phyloP scores from a whole-genome alignment of 2,329 filamentous ascomycete genomes.

The Simplicillium sp. region DNA sequence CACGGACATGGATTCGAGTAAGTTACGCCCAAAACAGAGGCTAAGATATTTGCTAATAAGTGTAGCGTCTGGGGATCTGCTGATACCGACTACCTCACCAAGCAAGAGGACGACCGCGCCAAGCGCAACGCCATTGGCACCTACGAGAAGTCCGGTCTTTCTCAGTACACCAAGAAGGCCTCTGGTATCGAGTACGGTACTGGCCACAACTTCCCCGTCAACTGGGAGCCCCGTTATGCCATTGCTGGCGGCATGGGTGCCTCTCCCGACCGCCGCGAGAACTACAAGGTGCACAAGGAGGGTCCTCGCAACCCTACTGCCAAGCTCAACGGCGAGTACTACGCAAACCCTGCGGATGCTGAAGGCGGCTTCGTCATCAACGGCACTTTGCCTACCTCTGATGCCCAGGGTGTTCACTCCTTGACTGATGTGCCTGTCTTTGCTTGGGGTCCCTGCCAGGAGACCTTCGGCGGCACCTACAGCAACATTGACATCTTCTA shows the following conservation, averaged over 20 bases:
- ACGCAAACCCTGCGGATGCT: constrained; percentile 59
- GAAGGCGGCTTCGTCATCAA: constrained; percentile 62
- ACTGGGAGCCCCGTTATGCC: constrained; percentile 79
- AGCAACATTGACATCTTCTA: constrained; percentile 67
- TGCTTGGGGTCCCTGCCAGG: constrained; percentile 69
- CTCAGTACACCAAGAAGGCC: constrained; percentile 58
- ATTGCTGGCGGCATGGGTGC: constrained; percentile 65
- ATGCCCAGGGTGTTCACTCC: constrained; percentile 63
- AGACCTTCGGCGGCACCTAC: constrained; percentile 63
- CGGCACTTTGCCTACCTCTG: constrained; percentile 57
- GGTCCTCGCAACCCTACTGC: constrained; percentile 54
- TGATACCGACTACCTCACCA: constrained; percentile 67
- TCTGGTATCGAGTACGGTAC: constrained; percentile 59
- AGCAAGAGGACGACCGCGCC: constrained; percentile 54
- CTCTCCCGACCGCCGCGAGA: constrained; percentile 66
- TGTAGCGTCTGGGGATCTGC: constrained; percentile 63
- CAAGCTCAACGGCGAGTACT: constrained; percentile 48
- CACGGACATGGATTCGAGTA: constrained; percentile 80
- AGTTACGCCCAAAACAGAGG: constrained; percentile 5
- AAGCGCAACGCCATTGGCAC: constrained; percentile 69
- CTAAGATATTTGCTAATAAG: constrained; percentile 5
- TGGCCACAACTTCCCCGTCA: constrained; percentile 66
- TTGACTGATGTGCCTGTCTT: constrained; percentile 73
- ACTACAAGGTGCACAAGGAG: constrained; percentile 61
- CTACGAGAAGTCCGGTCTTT: constrained; percentile 65